Evolutionary conservation across 225 moss, liverwort and hornwort species (phyloP).

Genomic region (Marchantia polymorpha): DNA sequence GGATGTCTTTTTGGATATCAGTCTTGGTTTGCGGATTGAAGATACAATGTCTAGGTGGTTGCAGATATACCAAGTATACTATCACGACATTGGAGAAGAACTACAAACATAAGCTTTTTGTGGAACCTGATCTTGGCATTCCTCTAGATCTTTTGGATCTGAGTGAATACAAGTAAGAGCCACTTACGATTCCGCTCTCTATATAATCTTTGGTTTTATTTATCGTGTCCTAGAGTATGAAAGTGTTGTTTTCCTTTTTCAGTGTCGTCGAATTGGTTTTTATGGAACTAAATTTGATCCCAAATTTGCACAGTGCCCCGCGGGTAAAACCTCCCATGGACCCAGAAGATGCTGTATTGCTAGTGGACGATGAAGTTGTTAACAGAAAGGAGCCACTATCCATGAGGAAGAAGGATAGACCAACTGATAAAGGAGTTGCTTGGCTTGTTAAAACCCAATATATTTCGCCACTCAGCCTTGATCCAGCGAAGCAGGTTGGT

Average conservation of each 20-base stretch:
- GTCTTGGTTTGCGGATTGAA: slow-evolving; percentile 12
- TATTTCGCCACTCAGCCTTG: slow-evolving; percentile 93
- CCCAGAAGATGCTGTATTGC: slow-evolving; percentile 74
- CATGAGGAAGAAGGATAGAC: slow-evolving; percentile 95
- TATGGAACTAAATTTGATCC: neutral
- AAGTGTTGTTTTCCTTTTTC: neutral
- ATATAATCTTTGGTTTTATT: neutral
- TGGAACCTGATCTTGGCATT: slow-evolving; percentile 94
- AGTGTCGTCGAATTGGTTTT: neutral
- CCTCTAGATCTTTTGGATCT: slow-evolving; percentile 95
- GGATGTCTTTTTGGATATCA: neutral
- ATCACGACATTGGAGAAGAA: slow-evolving; percentile 87
- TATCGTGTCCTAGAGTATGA: neutral
- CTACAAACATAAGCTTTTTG: slow-evolving; percentile 88
- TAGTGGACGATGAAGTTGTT: slow-evolving; percentile 83
- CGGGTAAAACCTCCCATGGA: slow-evolving; percentile 63
- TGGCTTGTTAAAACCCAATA: slow-evolving; percentile 99
- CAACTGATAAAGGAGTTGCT: slow-evolving; percentile 97
- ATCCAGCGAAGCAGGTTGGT: slow-evolving; percentile 95
- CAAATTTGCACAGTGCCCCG: slow-evolving; percentile 59
- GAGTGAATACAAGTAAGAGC: slow-evolving; percentile 89
- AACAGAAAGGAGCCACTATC: slow-evolving; percentile 67
- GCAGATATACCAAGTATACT: slow-evolving; percentile 93
- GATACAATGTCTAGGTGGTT: slow-evolving; percentile 26
- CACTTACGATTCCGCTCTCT: neutral